Evolutionary conservation across 1,284 basidiomycete species (phyloP).

Genomic region (Agroathelia rolfsii): DNA sequence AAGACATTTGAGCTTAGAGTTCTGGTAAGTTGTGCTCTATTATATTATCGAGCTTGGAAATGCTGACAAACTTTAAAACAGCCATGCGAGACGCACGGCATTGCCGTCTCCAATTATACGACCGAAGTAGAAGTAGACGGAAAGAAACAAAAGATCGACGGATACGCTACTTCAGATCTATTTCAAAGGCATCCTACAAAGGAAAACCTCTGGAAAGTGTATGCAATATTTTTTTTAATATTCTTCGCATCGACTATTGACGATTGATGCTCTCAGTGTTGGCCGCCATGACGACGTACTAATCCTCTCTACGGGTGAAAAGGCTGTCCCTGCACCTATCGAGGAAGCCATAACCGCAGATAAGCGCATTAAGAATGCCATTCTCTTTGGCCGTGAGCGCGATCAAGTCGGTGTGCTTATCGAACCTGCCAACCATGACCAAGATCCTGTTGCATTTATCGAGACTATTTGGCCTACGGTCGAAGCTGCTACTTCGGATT

Average conservation of each 20-base stretch:
- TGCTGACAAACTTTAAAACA: not conserved
- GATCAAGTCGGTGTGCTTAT: conserved; percentile 30
- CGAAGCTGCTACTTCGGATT: conserved; percentile 29
- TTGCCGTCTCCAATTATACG: conserved; percentile 20
- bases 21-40: conserved; percentile 14
- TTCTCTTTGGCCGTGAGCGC: conserved; percentile 31
- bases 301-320: conserved; percentile 20
- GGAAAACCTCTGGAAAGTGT: conserved; percentile 26
- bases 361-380: conserved; percentile 18
- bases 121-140: conserved; percentile 18
- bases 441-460: no score
- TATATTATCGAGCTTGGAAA: not conserved
- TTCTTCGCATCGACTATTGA: no score
- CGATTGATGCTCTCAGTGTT: conserved; percentile 5
- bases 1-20: conserved; percentile 16
- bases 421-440: conserved; percentile 21
- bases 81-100: conserved; percentile 12
- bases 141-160: conserved; percentile 22
- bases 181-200: conserved; percentile 24
- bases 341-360: conserved; percentile 18
- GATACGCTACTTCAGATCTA: conserved; percentile 25
- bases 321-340: conserved; percentile 22
- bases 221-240: conserved; percentile 5
- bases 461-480: conserved; percentile 22
- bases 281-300: conserved; percentile 19